Conservation (phyloP, 768 basidiomycete species). For the Candolleomyces aberdarensis region DNA sequence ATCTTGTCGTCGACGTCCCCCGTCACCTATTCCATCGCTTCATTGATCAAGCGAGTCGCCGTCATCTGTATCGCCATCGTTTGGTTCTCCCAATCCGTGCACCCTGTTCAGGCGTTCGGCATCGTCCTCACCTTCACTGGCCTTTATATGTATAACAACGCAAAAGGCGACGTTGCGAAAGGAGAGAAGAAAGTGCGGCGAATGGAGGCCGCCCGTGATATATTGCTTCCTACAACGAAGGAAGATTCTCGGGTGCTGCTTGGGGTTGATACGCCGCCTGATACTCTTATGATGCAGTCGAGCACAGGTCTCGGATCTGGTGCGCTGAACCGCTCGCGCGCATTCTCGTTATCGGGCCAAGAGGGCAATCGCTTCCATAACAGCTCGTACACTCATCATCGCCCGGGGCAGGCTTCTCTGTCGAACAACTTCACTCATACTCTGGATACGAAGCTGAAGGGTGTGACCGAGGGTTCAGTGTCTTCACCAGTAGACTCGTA, state of each 20-base stretch:
- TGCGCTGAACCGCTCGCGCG: constrained; percentile 1
- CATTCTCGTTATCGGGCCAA: not conserved
- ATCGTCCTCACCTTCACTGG: constrained; percentile 88
- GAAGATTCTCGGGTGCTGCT: constrained; percentile 52
- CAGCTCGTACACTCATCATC: constrained; percentile 8
- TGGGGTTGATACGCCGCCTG: constrained; percentile 37
- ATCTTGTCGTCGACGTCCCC: constrained; percentile 95
- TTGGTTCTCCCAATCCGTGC: constrained; percentile 90
- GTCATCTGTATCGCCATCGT: constrained; percentile 97
- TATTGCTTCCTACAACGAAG: constrained; percentile 68
- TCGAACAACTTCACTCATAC: constrained; percentile 9
- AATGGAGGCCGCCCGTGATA: constrained; percentile 66
- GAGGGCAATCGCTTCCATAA: not conserved
- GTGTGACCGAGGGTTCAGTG: constrained; percentile 16
- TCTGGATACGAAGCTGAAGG: constrained; percentile 15
- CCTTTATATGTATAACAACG: constrained; percentile 93
- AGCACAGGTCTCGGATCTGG: constrained; percentile 5
- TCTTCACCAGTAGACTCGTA: constrained; percentile 38
- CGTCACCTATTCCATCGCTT: constrained; percentile 98
- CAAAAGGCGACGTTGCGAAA: constrained; percentile 88
- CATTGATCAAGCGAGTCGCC: constrained; percentile 94
- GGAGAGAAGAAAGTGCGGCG: constrained; percentile 87
- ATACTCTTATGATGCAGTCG: constrained; percentile 11
- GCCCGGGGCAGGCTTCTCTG: constrained; percentile 5
- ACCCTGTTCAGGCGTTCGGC: constrained; percentile 83